Base-by-base conservation (phyloP, 2,329 filamentous ascomycete species). In the Epichloe glyceriae region DNA sequence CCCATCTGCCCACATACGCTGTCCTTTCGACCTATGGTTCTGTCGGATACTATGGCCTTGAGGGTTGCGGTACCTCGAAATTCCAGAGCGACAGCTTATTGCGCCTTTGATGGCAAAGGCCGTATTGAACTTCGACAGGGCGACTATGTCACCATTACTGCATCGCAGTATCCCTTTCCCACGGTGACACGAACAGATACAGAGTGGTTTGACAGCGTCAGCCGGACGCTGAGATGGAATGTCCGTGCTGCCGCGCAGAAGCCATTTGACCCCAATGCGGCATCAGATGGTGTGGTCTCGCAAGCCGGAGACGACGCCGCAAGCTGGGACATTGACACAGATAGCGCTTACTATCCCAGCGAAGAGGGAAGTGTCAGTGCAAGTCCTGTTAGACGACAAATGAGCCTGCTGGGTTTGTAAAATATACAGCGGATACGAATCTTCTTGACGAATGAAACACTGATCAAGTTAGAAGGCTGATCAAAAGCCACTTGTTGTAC, bases 1-100 rank as follows among this genome's bases (percentile, higher is more conserved):
- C 93, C 93, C 19, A 97, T 98, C 67, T 98, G 93, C 69, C 93
- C 93, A 8, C 93, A 98, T 64, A 97, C 91, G 0, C 76, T 98
- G 15, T 95, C 88, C 14, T 98, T 98, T 79, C 82, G 93, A 10
- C 93, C 93, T 35, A 97, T 98, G 93, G 86, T 98, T 7, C 80
- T 98, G 46, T 95, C 89, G 46, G 93, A 98, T 70, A 93, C 87
- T 51, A 88, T 96, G 75, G 83, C 90, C 15, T 80, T 98, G 54
- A 88, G 90, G 47, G 87, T 98, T 49, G 85, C 86, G 5, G 83
- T 98, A 12, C 93, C 93, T 0, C 77, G 78, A 55, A 82, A 84
- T 61, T 94, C 88, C 39, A 86, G 93, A 45, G 91, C 90, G 15
- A 95, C 89, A 0, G 93, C 93, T 1, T 96, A 96, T 73, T 96